Percentiles rank a stretch among this genome's conserved stretches.
Conservation (phyloP, 176 grass and related monocot genomes). For the Aegilops bicornis region DNA sequence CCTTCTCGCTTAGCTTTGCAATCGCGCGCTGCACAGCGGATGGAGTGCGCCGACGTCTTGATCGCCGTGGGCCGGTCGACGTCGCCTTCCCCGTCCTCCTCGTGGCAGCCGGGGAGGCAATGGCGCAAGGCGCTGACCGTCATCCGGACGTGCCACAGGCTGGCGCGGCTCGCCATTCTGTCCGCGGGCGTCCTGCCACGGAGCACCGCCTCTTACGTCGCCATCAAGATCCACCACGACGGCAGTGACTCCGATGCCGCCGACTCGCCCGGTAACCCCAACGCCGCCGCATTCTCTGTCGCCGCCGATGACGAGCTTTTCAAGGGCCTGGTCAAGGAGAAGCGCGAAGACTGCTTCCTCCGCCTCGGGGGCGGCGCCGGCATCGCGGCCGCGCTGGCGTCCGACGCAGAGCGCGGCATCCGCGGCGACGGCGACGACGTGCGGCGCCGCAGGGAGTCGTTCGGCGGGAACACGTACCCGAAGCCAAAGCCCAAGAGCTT, state of each 20-base stretch:
- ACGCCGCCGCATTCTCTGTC: background rate
- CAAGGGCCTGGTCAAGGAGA: constrained; percentile 51
- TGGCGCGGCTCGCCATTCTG: too few species aligned
- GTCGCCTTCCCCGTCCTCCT: too few species aligned
- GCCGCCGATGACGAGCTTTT: background rate
- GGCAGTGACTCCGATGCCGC: background rate
- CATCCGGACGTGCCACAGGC: too few species aligned
- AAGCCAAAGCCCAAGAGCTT: constrained; percentile 60
- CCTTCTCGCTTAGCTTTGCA: too few species aligned
- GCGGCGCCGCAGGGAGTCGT: constrained; percentile 27
- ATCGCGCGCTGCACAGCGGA: too few species aligned
- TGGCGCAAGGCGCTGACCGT: too few species aligned
- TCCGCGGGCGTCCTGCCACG: background rate
- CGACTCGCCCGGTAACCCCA: background rate
- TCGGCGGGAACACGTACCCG: constrained; percentile 66
- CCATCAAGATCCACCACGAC: constrained; percentile 15
- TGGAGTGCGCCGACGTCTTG: too few species aligned
- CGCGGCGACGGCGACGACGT: constrained; percentile 29
- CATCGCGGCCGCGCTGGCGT: constrained; percentile 24
- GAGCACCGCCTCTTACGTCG: constrained; percentile 4
- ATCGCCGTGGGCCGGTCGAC: too few species aligned
- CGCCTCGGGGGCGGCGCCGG: constrained; percentile 34
- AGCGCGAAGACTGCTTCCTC: constrained; percentile 9
- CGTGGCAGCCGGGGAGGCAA: too few species aligned
- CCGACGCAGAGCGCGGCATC: constrained; percentile 42